Percentiles rank a stretch among this genome's conserved stretches.
These are phyloP conservation scores for Heliamphora pulchella DNA, from an alignment of 179 eudicot species.

Conservation along the genomic window DNA sequence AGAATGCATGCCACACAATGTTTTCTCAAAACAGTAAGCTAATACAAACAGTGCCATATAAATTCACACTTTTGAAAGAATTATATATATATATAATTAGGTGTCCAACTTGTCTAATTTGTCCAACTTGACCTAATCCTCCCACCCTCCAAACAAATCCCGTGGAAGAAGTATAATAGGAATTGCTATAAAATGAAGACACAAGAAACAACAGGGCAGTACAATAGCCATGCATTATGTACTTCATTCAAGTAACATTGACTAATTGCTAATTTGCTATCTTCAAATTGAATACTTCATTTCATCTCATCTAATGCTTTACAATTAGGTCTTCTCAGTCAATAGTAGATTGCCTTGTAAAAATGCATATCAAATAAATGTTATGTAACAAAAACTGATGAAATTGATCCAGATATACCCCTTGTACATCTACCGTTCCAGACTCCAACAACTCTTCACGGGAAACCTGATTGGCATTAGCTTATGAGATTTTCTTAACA, in stretches of 20 bases:
- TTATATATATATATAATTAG: too few species aligned
- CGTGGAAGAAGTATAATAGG: too few species aligned
- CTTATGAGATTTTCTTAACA: conserved; percentile 50
- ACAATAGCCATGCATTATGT: too few species aligned
- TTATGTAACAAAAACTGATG: background rate
- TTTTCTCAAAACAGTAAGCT: too few species aligned
- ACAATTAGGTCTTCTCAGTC: background rate
- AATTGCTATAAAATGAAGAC: too few species aligned
- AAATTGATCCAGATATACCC: conserved; percentile 34
- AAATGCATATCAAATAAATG: background rate
- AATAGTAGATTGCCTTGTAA: background rate
- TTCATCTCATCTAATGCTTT: background rate
- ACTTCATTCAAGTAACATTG: background rate
- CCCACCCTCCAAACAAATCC: too few species aligned
- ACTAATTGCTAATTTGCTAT: background rate
- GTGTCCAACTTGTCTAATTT: too few species aligned
- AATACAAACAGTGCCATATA: too few species aligned
- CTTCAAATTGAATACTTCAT: background rate
- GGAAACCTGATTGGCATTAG: conserved; percentile 48
- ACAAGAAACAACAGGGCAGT: too few species aligned
- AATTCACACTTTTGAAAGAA: too few species aligned
- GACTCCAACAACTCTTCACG: conserved; percentile 77
- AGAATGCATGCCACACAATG: too few species aligned
- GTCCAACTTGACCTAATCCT: too few species aligned
- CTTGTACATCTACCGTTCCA: conserved; percentile 60